phyloP scores from a whole-genome alignment of 305 asterid species.

The Solanum aculeatissimum region DNA sequence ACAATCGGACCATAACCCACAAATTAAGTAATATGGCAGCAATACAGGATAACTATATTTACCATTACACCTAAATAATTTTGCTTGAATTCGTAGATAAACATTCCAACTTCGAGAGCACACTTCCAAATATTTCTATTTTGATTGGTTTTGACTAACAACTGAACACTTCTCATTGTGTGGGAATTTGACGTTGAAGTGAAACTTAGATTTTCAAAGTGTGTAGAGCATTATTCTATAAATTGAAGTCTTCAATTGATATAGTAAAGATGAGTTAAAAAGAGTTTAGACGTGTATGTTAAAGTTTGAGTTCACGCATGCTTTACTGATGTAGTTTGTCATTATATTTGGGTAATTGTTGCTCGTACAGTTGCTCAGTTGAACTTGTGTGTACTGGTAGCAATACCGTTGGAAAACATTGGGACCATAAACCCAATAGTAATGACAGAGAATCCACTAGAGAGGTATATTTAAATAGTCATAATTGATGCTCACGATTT shows the following conservation, averaged over 20 bases:
- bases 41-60: too few species aligned
- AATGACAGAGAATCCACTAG: slow-evolving; percentile 34
- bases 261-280: too few species aligned
- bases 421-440: slow-evolving; percentile 45
- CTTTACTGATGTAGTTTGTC: too few species aligned
- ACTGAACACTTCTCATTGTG: neutral
- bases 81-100: too few species aligned
- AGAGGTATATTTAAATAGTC: slow-evolving; percentile 45
- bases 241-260: neutral
- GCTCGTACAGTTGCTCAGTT: neutral
- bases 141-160: neutral
- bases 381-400: slow-evolving; percentile 23
- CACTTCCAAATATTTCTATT: neutral
- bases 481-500: slow-evolving; percentile 63
- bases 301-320: neutral
- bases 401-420: slow-evolving; percentile 39
- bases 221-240: neutral
- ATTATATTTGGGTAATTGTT: neutral
- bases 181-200: too few species aligned
- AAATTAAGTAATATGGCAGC: too few species aligned
- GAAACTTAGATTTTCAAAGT: neutral
- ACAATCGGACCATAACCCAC: too few species aligned
- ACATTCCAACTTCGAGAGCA: too few species aligned
- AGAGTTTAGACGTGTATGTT: neutral
- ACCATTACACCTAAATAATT: too few species aligned